These are phyloP conservation scores for Aciculoconidium aculeatum DNA, from an alignment of 805 yeast genomes.

Conservation along the genomic window DNA sequence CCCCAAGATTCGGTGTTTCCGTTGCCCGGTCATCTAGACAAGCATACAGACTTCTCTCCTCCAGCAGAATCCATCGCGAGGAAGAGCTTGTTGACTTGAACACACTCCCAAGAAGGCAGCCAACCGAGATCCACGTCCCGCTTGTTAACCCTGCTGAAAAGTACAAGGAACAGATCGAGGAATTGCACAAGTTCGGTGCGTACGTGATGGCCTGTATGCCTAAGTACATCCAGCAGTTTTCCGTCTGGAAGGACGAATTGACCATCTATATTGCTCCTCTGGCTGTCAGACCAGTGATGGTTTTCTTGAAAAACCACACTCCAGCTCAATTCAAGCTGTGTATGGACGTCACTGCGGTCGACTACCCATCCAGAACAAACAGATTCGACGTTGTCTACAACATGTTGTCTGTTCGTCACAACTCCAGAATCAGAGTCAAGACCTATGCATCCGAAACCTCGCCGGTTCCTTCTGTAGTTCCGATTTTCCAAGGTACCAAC, in stretches of 20 bases:
- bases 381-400: conserved; percentile 87
- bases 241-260: conserved; percentile 90
- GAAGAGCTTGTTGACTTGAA: conserved; percentile 30
- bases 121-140: conserved; percentile 35
- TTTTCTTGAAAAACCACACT: conserved; percentile 71
- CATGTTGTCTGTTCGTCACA: conserved; percentile 72
- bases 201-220: conserved; percentile 76
- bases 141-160: conserved; percentile 74
- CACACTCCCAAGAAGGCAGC: conserved; percentile 33
- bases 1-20: conserved; percentile 20
- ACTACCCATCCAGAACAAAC: conserved; percentile 76
- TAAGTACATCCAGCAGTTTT: conserved; percentile 73
- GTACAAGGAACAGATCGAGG: conserved; percentile 60
- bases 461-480: conserved; percentile 75
- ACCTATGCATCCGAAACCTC: conserved; percentile 81
- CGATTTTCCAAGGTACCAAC: conserved; percentile 72
- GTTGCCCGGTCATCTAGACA: conserved; percentile 18
- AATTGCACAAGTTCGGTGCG: conserved; percentile 74
- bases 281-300: conserved; percentile 64
- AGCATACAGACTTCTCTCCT: conserved; percentile 9
- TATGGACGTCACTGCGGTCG: conserved; percentile 81
- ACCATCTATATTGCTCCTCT: conserved; percentile 69
- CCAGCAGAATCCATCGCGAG: conserved; percentile 5
- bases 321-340: conserved; percentile 74
- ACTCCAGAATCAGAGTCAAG: conserved; percentile 82